These are phyloP conservation scores for Penicillium egyptiacum DNA, from an alignment of 495 filamentous ascomycete genomes.

Conservation along the genomic window DNA sequence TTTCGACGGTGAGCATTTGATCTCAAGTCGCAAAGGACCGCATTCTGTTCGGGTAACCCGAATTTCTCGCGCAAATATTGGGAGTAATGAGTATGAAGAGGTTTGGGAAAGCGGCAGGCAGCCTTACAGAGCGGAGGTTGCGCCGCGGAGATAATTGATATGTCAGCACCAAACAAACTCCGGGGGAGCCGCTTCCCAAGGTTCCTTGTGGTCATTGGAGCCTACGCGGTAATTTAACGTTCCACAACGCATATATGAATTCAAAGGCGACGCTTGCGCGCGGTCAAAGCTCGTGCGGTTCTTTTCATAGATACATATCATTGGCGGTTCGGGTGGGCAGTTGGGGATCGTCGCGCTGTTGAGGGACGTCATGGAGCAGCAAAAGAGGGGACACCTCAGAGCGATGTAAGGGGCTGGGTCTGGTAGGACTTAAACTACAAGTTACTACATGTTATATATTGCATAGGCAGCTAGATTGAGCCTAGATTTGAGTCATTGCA, in stretches of 20 bases:
- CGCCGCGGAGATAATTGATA: slow-evolving; percentile 26
- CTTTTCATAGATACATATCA: background rate
- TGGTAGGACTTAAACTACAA: background rate
- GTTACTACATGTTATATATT: background rate
- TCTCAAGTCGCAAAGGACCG: slow-evolving; percentile 19
- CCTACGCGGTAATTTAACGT: slow-evolving; percentile 4
- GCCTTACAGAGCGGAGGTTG: slow-evolving; percentile 10
- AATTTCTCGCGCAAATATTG: background rate
- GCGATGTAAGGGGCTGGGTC: slow-evolving; percentile 18
- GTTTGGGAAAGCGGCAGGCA: slow-evolving; percentile 21
- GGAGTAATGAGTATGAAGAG: slow-evolving; percentile 12
- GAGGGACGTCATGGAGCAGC: slow-evolving; percentile 24
- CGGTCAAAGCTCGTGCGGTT: slow-evolving; percentile 18
- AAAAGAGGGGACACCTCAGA: slow-evolving; percentile 22
- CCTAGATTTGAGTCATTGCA: background rate
- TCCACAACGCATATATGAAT: slow-evolving; percentile 5
- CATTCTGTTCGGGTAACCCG: slow-evolving; percentile 17
- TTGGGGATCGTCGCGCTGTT: slow-evolving; percentile 16
- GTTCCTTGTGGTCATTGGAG: slow-evolving; percentile 14
- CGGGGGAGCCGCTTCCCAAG: slow-evolving; percentile 1
- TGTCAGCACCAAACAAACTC: slow-evolving; percentile 24
- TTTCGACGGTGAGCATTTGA: slow-evolving; percentile 15
- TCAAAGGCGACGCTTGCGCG: slow-evolving; percentile 7
- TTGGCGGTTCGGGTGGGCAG: slow-evolving; percentile 16
- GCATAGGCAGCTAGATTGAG: background rate